Evolutionary conservation across 108 stramenopile species (phyloP), one percentile per base, ranked within the genome.

Genomic region (Fragilaria radians): DNA sequence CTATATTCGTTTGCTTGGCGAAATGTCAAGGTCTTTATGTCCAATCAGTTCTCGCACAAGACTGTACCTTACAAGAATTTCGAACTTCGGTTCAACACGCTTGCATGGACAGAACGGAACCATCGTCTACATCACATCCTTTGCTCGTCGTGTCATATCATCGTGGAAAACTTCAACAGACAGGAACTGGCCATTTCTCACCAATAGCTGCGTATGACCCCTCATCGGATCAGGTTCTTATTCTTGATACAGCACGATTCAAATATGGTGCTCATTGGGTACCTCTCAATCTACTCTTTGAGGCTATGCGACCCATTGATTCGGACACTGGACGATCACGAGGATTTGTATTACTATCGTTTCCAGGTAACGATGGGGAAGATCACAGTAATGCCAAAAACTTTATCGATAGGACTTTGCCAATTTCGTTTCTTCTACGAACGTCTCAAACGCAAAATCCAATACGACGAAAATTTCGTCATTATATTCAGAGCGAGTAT

Each of bases 171-270:
- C 36, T 95, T 11, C 57, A 67, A 32, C 94, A 95, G 65, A 95
- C 90, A 1, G 94, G 94, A 4, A 65, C 67, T 4, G 94, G 94
- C 18, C 94, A 95, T 59, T 95, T 90, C 70, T 80, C 78, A 28
- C 90, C 90, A 26, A 66, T 95, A 24, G 94, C 74, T 9, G 91
- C 83, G 24, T 95, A 83, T 59, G 81, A 90, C 57, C 59, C 56
- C 46, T 72, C 45, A 5, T 59, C 74, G 7, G 88, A 86, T 52
- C 29, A 34, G 30, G 83, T 91, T 7, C 78, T 95, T 1, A 63
- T 95, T 28, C 57, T 95, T 30, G 94, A 95, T 59, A 80, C 83
- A 3, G 94, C 94, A 1, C 78, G 94, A 19, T 95, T 95, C 74
- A 95, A 95, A 62, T 81, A 89, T 48, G 80, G 80, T 11, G 81